Base-by-base conservation (phyloP, 306 rosid genomes). In the Cucumis melo region DNA sequence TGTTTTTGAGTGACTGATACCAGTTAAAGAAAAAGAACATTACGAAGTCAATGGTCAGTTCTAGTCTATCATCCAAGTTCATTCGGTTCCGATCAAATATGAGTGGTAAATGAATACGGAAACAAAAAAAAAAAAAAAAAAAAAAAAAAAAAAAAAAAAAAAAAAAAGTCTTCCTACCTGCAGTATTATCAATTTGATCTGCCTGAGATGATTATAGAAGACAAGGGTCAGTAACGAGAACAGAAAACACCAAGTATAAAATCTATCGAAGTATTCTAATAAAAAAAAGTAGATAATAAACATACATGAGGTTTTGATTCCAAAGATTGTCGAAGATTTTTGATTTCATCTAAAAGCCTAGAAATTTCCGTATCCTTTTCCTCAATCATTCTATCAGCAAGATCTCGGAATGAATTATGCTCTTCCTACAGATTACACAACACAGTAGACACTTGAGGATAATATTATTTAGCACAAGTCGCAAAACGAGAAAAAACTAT, bases 341-440 rank as follows among this genome's bases (percentile, higher is more conserved):
- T 88, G 77, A 87, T 95, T 65, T 90, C 97, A 73, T 90, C 93
- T 50, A 86, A 15, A 75, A 95, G 96, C 87, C 88, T 88, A 73
- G 93, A 88, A 84, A 95, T 89, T 86, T 95, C 97, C 55, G 48
- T 84, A 74, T 92, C 99, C 88, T 92, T 95, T 80, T 95, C 98
- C 84, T 86, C 97, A 13, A 89, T 92, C 96, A 89, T 92, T 85
- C 80, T 87, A 85, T 92, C 98, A 77, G 99, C 95, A 81, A 95
- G 96, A 89, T 89, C 87, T 24, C 92, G 98, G 81, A 92, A 90
- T 59, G 98, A 88, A 81, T 82, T 78, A 82, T 92, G 93, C 85
- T 92, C 99, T 75, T 89, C 97, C 98, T 95, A 82, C 46, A 82
- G 62, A 83, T 80, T 59, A 74, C 73, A 55, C 80, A 74, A 73